Evolutionary conservation across 2,329 filamentous ascomycete genomes (phyloP).

Genomic region (Fusarium albosuccineum): DNA sequence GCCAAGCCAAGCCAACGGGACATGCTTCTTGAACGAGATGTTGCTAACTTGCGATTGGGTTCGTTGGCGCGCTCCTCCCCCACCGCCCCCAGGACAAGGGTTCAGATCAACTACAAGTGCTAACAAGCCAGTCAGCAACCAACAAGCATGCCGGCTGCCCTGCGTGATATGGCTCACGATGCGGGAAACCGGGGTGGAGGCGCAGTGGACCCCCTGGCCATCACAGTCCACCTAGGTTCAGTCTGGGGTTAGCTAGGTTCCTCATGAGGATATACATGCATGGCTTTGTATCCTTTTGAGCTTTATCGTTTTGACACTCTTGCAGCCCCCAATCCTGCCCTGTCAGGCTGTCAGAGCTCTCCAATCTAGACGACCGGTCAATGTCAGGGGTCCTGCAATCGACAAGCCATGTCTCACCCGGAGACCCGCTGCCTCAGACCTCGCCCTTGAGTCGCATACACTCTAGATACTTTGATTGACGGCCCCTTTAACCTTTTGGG

Average conservation of each 20-base stretch:
- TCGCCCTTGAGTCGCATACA: neutral
- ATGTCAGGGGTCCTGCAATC: neutral
- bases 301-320: neutral
- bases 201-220: too few species aligned
- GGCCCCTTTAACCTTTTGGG: neutral
- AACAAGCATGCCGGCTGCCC: neutral
- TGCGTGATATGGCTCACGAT: constrained; percentile 9
- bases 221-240: neutral
- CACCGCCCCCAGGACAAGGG: neutral
- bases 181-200: constrained; percentile 2
- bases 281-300: neutral
- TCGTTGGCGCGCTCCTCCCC: neutral
- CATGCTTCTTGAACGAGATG: neutral
- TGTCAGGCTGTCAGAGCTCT: neutral
- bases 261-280: too few species aligned
- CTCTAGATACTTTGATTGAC: neutral
- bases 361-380: neutral
- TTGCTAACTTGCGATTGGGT: neutral
- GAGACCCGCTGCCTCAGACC: neutral
- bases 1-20: neutral
- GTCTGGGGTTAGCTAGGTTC: neutral
- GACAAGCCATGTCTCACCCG: neutral
- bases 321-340: neutral
- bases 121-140: neutral
- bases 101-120: neutral